Percentiles rank a stretch among this genome's conserved stretches.
Conservation (phyloP, 768 basidiomycete species). For the Russula earlei region DNA sequence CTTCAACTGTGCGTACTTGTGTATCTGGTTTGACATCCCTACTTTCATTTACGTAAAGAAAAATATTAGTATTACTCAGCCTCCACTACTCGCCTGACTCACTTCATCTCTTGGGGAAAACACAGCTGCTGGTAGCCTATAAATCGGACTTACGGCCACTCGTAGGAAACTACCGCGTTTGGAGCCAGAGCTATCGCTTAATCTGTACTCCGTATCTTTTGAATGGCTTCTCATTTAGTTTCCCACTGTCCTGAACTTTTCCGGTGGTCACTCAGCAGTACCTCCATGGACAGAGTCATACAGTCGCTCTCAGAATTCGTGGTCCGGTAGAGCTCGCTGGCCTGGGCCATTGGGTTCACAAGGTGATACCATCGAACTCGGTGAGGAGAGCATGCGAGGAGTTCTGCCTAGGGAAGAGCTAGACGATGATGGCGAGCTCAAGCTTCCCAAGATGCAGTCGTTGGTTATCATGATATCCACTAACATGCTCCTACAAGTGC, state of each 20-base stretch:
- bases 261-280: not conserved
- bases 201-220: not conserved
- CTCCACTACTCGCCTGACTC: too few relatives aligned
- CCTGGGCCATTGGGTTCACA: not conserved
- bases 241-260: slow-evolving; percentile 5
- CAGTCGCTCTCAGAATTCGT: not conserved
- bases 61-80: too few relatives aligned
- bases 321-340: not conserved
- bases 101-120: too few relatives aligned
- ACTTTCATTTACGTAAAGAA: not conserved
- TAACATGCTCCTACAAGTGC: slow-evolving; percentile 39
- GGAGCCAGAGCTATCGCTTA: not conserved
- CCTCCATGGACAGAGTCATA: not conserved
- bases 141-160: too few relatives aligned
- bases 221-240: not conserved
- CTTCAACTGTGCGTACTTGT: too few relatives aligned
- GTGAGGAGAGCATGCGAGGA: not conserved
- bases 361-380: not conserved
- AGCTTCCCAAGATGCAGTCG: slow-evolving; percentile 39
- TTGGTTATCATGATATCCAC: slow-evolving; percentile 36
- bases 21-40: too few relatives aligned
- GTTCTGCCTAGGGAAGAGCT: not conserved
- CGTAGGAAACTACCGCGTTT: not conserved
- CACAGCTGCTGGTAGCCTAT: too few relatives aligned
- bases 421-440: slow-evolving; percentile 31